These are phyloP conservation scores for Kodamaea sagamina DNA, from an alignment of 805 yeast genomes.

Conservation along the genomic window DNA sequence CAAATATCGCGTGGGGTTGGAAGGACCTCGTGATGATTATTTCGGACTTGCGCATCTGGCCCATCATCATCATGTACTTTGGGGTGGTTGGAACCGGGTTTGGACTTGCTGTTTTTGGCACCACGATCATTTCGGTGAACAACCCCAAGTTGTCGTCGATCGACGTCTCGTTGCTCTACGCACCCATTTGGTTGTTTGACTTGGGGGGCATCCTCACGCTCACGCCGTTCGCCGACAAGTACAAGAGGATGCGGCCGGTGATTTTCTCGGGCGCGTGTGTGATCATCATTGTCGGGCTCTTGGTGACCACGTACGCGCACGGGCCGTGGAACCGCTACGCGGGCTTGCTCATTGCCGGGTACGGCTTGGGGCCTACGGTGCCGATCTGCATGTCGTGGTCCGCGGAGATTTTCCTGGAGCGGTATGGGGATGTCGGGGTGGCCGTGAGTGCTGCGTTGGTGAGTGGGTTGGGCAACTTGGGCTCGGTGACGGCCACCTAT, in stretches of 20 bases:
- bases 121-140: constrained; percentile 67
- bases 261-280: constrained; percentile 63
- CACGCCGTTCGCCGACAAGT: constrained; percentile 80
- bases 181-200: constrained; percentile 91
- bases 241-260: constrained; percentile 56
- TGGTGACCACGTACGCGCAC: constrained; percentile 74
- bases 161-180: constrained; percentile 71
- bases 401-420: constrained; percentile 67
- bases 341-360: constrained; percentile 79
- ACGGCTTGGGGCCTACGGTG: constrained; percentile 88
- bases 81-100: constrained; percentile 93
- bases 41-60: constrained; percentile 72
- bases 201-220: constrained; percentile 69
- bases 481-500: constrained; percentile 82
- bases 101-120: constrained; percentile 83
- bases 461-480: constrained; percentile 84
- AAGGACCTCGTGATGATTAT: constrained; percentile 57
- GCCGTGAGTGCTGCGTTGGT: constrained; percentile 84
- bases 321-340: constrained; percentile 77
- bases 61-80: constrained; percentile 81
- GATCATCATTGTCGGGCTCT: constrained; percentile 71
- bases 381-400: constrained; percentile 87
- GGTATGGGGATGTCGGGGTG: constrained; percentile 80
- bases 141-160: constrained; percentile 66
- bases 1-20: constrained; percentile 54